Conservation (phyloP, 2,329 filamentous ascomycete genomes). For the Colletotrichum sp. region DNA sequence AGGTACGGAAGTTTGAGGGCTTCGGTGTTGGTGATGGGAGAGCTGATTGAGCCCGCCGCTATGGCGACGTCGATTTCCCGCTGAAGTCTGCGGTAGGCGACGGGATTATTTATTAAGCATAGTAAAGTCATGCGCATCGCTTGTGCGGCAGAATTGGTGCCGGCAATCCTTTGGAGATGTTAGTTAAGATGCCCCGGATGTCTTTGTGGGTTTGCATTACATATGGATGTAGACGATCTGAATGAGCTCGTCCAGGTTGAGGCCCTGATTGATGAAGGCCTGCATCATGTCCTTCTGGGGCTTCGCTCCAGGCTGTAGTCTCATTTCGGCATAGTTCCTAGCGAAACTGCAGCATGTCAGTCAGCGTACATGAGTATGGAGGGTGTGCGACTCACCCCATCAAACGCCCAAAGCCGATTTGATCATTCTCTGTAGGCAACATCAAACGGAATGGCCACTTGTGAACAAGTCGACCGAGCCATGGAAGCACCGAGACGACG, state of each 20-base stretch:
- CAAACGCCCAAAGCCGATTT: slow-evolving; percentile 41
- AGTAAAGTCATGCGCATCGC: slow-evolving; percentile 62
- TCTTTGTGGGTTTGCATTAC: slow-evolving; percentile 24
- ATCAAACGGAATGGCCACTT: slow-evolving; percentile 43
- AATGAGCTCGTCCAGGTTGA: slow-evolving; percentile 38
- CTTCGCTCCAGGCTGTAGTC: slow-evolving; percentile 27
- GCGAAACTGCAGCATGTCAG: slow-evolving; percentile 25
- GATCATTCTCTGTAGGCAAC: slow-evolving; percentile 44
- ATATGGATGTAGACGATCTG: slow-evolving; percentile 45
- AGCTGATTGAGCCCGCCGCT: slow-evolving; percentile 35
- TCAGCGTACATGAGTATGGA: neutral
- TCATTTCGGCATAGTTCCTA: slow-evolving; percentile 28
- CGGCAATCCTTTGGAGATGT: slow-evolving; percentile 52
- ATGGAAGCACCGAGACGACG: slow-evolving; percentile 46
- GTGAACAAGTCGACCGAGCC: slow-evolving; percentile 45
- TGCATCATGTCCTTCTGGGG: slow-evolving; percentile 43
- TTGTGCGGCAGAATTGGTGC: slow-evolving; percentile 66
- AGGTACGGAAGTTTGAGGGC: slow-evolving; percentile 57
- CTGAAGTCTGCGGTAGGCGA: slow-evolving; percentile 44
- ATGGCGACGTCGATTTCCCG: slow-evolving; percentile 51
- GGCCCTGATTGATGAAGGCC: slow-evolving; percentile 41
- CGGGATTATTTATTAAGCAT: slow-evolving; percentile 50
- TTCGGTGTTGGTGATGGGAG: slow-evolving; percentile 49
- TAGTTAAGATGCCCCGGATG: neutral
- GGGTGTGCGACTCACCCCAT: slow-evolving; percentile 30